A percentile compares a stretch with the other conserved stretches of the same genome.
Conservation (phyloP, 257 asterid genomes). For the Osmanthus fragrans region DNA sequence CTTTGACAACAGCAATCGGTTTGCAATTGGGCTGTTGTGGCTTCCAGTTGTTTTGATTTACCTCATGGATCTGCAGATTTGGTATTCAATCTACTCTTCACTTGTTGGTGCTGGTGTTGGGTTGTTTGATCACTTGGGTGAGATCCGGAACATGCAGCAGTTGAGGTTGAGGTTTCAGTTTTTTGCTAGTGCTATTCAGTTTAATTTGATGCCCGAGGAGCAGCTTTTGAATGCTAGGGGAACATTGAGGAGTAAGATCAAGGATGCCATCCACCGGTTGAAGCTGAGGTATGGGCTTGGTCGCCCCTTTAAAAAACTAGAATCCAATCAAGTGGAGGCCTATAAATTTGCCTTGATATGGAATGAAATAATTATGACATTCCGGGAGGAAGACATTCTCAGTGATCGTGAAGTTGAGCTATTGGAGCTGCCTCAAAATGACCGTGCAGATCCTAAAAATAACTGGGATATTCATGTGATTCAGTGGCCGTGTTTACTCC, state of each 20-base stretch:
- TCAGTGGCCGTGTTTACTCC: slow-evolving; percentile 98
- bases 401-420: slow-evolving; percentile 89
- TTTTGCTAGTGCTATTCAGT: slow-evolving; percentile 97
- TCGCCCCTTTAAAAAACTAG: slow-evolving; percentile 88
- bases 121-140: slow-evolving; percentile 95
- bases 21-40: slow-evolving; percentile 88
- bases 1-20: slow-evolving; percentile 69
- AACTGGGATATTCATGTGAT: slow-evolving; percentile 92
- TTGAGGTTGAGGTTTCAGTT: slow-evolving; percentile 92
- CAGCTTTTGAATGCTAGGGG: slow-evolving; percentile 81
- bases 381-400: slow-evolving; percentile 93
- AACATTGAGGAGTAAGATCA: slow-evolving; percentile 71
- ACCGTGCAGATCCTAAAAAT: slow-evolving; percentile 42
- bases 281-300: slow-evolving; percentile 96
- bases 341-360: slow-evolving; percentile 94
- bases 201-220: slow-evolving; percentile 98
- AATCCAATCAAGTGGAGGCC: slow-evolving; percentile 93
- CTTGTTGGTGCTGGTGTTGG: slow-evolving; percentile 90
- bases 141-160: slow-evolving; percentile 94
- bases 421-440: slow-evolving; percentile 87
- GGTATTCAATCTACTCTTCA: slow-evolving; percentile 94
- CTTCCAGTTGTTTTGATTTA: slow-evolving; percentile 89
- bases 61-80: slow-evolving; percentile 92
- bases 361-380: slow-evolving; percentile 82
- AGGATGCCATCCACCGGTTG: slow-evolving; percentile 75